Conservation (phyloP, 768 basidiomycete species). For the Lentinus brumalis region DNA sequence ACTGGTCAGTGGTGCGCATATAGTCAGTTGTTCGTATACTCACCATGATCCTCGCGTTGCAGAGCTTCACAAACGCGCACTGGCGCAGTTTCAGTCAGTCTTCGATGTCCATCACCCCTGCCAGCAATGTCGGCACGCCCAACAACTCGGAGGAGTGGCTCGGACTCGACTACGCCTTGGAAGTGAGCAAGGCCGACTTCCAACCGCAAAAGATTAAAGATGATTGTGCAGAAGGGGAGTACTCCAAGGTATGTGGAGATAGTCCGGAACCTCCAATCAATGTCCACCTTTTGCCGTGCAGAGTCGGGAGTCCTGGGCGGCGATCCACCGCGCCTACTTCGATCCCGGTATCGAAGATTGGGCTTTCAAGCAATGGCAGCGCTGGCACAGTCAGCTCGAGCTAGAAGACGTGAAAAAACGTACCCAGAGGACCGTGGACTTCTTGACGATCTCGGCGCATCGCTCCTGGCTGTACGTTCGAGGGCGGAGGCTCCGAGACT, state of each 20-base stretch:
- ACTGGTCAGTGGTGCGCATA: background rate
- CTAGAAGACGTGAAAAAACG: slow-evolving; percentile 34
- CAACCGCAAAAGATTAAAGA: too few species aligned
- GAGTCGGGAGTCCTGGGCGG: slow-evolving; percentile 50
- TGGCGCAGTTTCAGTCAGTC: background rate
- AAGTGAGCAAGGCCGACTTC: slow-evolving; percentile 40
- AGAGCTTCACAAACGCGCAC: slow-evolving; percentile 17
- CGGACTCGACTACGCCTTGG: slow-evolving; percentile 46
- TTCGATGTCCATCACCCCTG: slow-evolving; percentile 1
- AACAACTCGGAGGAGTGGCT: slow-evolving; percentile 42
- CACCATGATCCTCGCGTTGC: background rate
- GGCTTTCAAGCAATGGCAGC: slow-evolving; percentile 45
- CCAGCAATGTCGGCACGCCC: background rate
- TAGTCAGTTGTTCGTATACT: background rate
- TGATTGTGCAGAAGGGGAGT: slow-evolving; percentile 34
- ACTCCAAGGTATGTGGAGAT: slow-evolving; percentile 36
- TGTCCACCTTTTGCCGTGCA: slow-evolving; percentile 10
- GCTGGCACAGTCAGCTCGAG: slow-evolving; percentile 48
- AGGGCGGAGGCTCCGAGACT: slow-evolving; percentile 38
- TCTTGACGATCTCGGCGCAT: slow-evolving; percentile 35
- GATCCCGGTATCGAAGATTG: slow-evolving; percentile 44
- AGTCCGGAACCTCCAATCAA: background rate
- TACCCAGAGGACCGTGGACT: slow-evolving; percentile 33
- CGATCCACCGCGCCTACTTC: slow-evolving; percentile 27
- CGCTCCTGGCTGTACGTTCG: slow-evolving; percentile 39